Percentiles rank a stretch among this genome's conserved stretches.
Conservation (phyloP, 139 green algal genomes). For the Eudorina sp. region DNA sequence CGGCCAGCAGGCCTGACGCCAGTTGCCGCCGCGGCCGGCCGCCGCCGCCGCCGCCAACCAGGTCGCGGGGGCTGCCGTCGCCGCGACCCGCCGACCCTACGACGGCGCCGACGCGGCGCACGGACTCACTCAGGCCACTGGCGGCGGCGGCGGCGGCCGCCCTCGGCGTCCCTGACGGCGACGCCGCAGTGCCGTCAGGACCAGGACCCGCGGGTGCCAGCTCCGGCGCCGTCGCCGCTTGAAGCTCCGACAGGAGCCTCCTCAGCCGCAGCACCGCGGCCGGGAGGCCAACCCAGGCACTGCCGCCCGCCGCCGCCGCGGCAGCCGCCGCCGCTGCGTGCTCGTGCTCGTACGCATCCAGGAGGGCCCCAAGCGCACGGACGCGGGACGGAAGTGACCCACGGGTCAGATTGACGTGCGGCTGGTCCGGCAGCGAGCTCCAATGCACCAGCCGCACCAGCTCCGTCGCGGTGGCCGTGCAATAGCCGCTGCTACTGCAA, state of each 20-base stretch:
- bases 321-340: not conserved
- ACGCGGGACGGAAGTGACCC: not conserved
- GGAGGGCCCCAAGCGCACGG: not conserved
- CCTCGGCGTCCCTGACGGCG: not conserved
- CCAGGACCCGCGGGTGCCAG: not conserved
- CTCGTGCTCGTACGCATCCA: not conserved
- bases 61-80: not conserved
- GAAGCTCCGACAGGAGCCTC: not conserved
- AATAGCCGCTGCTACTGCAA: no score
- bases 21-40: constrained; percentile 36
- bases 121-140: not conserved
- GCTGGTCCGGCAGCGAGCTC: not conserved
- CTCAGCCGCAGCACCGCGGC: not conserved
- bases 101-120: not conserved
- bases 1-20: constrained; percentile 25
- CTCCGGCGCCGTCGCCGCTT: not conserved
- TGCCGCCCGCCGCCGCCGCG: not conserved
- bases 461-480: not conserved
- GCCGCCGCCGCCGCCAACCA: not conserved
- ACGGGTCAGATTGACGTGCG: constrained; percentile 1
- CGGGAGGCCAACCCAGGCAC: not conserved
- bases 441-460: constrained; percentile 1
- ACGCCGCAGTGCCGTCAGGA: not conserved
- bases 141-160: not conserved
- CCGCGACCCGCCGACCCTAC: not conserved